Evolutionary conservation across 495 filamentous ascomycete species (phyloP).

Genomic region (Coniosporium apollinis): DNA sequence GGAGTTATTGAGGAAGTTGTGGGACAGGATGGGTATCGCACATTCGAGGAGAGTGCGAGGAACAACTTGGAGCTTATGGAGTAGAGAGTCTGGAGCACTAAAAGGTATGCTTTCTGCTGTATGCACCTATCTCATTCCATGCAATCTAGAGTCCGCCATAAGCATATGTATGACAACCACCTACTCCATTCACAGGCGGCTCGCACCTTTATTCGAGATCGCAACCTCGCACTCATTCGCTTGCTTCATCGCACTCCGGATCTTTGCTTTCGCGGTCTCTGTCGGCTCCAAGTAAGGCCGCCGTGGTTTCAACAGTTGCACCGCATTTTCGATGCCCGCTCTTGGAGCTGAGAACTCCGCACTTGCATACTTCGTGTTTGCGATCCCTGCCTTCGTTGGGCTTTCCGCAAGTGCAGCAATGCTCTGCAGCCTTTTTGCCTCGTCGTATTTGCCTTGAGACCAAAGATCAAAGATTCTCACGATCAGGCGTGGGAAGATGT

Average conservation of each 20-base stretch:
- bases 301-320: conserved; percentile 37
- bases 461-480: conserved; percentile 37
- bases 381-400: conserved; percentile 43
- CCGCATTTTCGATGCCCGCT: conserved; percentile 39
- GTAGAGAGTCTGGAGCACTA: no score
- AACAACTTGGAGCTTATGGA: no score
- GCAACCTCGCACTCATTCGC: conserved; percentile 33
- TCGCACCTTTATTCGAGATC: no score
- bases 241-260: conserved; percentile 33
- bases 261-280: conserved; percentile 30
- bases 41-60: no score
- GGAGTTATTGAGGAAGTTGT: no score
- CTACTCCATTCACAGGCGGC: no score
- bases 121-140: no score
- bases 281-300: conserved; percentile 38
- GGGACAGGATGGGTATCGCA: no score
- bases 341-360: conserved; percentile 35
- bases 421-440: conserved; percentile 40
- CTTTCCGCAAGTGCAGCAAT: conserved; percentile 36
- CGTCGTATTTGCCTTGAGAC: conserved; percentile 28
- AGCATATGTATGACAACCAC: no score
- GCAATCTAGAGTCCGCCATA: no score
- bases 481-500: conserved; percentile 43
- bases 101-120: no score
- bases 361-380: conserved; percentile 47